Percentiles rank a stretch among this genome's conserved stretches.
These are phyloP conservation scores for Leccinum subspadiceum DNA, from an alignment of 1,284 basidiomycete species.

Conservation along the genomic window DNA sequence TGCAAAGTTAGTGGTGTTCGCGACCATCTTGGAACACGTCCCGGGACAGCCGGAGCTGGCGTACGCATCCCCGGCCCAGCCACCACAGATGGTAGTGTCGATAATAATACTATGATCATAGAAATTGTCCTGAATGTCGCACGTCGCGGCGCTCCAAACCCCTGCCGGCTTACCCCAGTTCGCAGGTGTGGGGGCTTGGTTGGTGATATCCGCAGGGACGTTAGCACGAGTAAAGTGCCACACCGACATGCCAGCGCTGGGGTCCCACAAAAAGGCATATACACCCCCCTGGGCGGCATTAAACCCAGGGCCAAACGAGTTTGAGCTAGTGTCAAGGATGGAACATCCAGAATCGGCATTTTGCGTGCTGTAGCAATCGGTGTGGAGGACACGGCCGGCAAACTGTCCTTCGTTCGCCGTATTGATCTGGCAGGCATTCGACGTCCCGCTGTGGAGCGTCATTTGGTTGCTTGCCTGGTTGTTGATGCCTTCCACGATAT, in stretches of 20 bases:
- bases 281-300: constrained; percentile 70
- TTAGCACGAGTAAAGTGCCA: constrained; percentile 71
- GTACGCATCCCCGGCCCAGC: constrained; percentile 60
- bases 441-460: constrained; percentile 60
- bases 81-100: constrained; percentile 61
- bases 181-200: constrained; percentile 53
- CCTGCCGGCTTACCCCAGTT: constrained; percentile 69
- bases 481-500: constrained; percentile 72
- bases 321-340: constrained; percentile 35
- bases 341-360: constrained; percentile 50
- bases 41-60: constrained; percentile 60
- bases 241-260: constrained; percentile 58
- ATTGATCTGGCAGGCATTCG: constrained; percentile 14
- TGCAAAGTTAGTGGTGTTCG: constrained; percentile 58
- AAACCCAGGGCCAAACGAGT: constrained; percentile 70
- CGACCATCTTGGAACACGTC: constrained; percentile 63
- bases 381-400: constrained; percentile 32
- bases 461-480: constrained; percentile 56
- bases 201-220: constrained; percentile 69
- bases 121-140: constrained; percentile 68
- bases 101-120: constrained; percentile 64
- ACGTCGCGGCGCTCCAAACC: constrained; percentile 58
- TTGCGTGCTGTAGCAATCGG: constrained; percentile 40
- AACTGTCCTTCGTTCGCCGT: constrained; percentile 9
- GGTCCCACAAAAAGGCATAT: constrained; percentile 70